Evolutionary conservation across 768 basidiomycete species (phyloP).

Genomic region (Leucocoprinus sp.): DNA sequence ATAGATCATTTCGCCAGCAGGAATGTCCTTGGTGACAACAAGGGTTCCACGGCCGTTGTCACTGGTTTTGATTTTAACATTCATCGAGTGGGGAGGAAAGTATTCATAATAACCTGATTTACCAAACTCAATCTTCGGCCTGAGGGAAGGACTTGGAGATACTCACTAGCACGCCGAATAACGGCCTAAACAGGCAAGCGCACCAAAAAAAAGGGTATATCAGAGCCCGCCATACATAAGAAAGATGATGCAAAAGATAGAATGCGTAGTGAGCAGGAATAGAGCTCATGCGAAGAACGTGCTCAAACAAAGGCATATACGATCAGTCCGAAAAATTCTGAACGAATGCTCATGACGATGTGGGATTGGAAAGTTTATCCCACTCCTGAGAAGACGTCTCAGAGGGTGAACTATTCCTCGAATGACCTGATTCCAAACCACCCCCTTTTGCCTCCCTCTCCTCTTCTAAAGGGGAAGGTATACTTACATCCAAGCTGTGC

Average conservation of each 20-base stretch:
- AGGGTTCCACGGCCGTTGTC: conserved; percentile 42
- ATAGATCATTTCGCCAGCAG: conserved; percentile 70
- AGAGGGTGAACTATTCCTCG: conserved; percentile 61
- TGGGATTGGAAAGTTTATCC: conserved; percentile 78
- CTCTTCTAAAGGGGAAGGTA: conserved; percentile 32
- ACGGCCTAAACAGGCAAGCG: conserved; percentile 41
- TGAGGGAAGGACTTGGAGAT: conserved; percentile 1
- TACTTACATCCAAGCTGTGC: conserved; percentile 85
- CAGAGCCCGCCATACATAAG: conserved; percentile 52
- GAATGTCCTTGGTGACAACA: conserved; percentile 58
- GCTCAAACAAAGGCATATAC: too few species aligned
- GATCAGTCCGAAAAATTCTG: conserved; percentile 7
- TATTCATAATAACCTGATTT: conserved; percentile 62
- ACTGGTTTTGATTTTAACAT: conserved; percentile 50
- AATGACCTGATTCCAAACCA: conserved; percentile 52
- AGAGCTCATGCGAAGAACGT: too few species aligned
- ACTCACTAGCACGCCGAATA: conserved; percentile 70
- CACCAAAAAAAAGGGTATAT: conserved; percentile 17
- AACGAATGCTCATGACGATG: conserved; percentile 18
- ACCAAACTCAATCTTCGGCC: conserved; percentile 12
- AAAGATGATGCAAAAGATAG: conserved; percentile 28
- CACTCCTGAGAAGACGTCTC: conserved; percentile 87
- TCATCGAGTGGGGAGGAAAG: conserved; percentile 69
- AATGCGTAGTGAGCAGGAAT: conserved; percentile 16
- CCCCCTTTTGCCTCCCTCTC: conserved; percentile 37